Evolutionary conservation across 2,329 filamentous ascomycete species (phyloP), one percentile per base, ranked within the genome.

Genomic region (Zymoseptoria ardabiliae): DNA sequence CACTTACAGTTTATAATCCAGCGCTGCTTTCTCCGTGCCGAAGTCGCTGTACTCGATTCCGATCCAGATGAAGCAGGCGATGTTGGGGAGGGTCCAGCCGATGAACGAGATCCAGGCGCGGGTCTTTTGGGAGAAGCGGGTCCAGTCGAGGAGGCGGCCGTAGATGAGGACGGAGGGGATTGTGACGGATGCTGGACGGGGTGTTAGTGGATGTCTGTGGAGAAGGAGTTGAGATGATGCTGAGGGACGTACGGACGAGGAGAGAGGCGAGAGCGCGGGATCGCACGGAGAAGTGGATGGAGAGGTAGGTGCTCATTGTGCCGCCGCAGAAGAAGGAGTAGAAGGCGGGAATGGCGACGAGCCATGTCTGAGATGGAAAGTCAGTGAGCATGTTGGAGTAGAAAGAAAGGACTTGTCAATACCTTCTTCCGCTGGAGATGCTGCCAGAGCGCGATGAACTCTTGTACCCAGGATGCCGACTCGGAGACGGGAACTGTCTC

Each of bases 251-350:
- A 66, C 70, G 70, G 22, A 67, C 65, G 22, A 73, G 64, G 3
- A 72, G 69, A 13, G 72, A 69, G 2, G 72, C 72, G 5, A 72
- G 49, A 2, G 70, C 71, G 25, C 72, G 71, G 6, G 72, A 61
- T 30, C 72, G 64, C 17, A 73, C 72, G 3, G 69, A 71, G 59
- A 73, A 73, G 59, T 73, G 71, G 3, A 70, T 59, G 4, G 70
- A 69, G 6, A 73, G 63, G 56, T 73, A 73, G 1, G 72, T 74
- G 2, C 72, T 72, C 70, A 73, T 70, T 1, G 70, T 73, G 25
- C 72, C 74, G 25, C 73, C 73, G 20, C 72, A 74, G 65, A 75
- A 75, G 66, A 75, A 75, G 1, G 72, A 73, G 64, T 74, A 74
- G 60, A 75, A 73, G 1, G 71, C 68, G 0, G 72, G 72, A 8